phyloP scores from a whole-genome alignment of 2,329 filamentous ascomycete genomes.

The Zymoseptoria tritici region DNA sequence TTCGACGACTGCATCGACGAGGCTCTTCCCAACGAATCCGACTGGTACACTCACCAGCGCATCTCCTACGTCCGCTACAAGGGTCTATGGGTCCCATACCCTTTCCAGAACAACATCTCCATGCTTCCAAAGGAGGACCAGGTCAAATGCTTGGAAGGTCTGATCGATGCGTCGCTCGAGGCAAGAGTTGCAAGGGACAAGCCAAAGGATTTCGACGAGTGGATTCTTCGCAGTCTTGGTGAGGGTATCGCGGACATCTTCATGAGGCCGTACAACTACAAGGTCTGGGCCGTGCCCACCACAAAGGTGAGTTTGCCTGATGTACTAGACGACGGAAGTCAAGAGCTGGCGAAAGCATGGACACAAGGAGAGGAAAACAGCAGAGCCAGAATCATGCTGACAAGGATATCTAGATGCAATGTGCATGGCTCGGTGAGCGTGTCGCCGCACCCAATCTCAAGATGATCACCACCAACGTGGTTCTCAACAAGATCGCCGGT shows the following conservation, averaged over 20 bases:
- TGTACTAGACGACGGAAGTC: background rate
- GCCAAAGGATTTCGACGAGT: constrained; percentile 96
- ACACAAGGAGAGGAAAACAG: background rate
- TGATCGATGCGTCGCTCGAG: constrained; percentile 91
- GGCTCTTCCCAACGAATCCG: constrained; percentile 83
- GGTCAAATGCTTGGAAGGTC: constrained; percentile 84
- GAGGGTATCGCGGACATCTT: constrained; percentile 86
- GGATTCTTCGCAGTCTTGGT: constrained; percentile 90
- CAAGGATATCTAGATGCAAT: constrained; percentile 72
- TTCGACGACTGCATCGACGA: constrained; percentile 99
- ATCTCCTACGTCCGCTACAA: constrained; percentile 99
- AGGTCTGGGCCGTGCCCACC: constrained; percentile 98
- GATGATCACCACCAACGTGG: constrained; percentile 84
- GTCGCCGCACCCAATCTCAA: constrained; percentile 96
- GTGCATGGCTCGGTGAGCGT: constrained; percentile 95
- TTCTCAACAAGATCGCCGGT: constrained; percentile 90
- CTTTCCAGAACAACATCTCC: constrained; percentile 99
- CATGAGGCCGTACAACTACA: constrained; percentile 99
- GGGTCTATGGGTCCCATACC: constrained; percentile 93
- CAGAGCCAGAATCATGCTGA: constrained; percentile 11
- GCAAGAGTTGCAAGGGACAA: constrained; percentile 80
- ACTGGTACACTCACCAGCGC: constrained; percentile 97
- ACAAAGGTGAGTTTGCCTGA: constrained; percentile 62
- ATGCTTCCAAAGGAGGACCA: constrained; percentile 97
- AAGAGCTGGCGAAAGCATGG: background rate